Base-by-base conservation (phyloP, 805 yeast species). In the Candida quercuum region DNA sequence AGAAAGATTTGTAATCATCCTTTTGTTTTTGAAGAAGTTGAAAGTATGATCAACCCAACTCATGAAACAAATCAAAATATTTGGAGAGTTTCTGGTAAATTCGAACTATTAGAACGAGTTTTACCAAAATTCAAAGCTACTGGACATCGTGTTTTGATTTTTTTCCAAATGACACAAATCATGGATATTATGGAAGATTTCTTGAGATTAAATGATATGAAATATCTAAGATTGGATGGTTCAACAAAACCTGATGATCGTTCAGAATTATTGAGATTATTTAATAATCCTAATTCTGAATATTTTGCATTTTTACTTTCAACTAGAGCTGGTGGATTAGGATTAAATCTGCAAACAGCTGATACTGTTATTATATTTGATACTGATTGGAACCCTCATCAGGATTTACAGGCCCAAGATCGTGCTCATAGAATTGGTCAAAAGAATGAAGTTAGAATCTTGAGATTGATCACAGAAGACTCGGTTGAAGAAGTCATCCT, bases 381-480 rank as follows among this genome's bases (percentile, higher is more conserved):
- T 59, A 82, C 91, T 13, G 94, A 85, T 64, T 85, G 94, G 94
- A 85, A 85, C 56, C 94, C 94, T 8, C 94, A 85, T 64, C 94
- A 85, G 61, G 94, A 85, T 76, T 74, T 85, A 54, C 94, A 85
- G 59, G 94, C 93, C 1, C 94, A 85, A 61, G 94, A 85, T 61
- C 72, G 94, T 67, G 94, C 94, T 1, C 94, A 85, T 60, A 76
- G 94, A 71, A 85, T 85, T 59, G 94, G 94, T 31, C 94, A 85
- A 56, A 85, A 84, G 69, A 85, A 85, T 57, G 94, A 85, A 58
- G 94, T 85, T 39, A 69, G 91, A 58, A 85, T 85, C 50, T 69
- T 84, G 56, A 72, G 94, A 62, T 72, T 85, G 56, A 84, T 85
- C 46, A 81, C 91, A 3, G 76, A 80, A 37, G 91, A 84, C 53